These are phyloP conservation scores for Cinnamomum micranthum DNA, from an alignment of 164 flowering plant genomes.

Conservation along the genomic window DNA sequence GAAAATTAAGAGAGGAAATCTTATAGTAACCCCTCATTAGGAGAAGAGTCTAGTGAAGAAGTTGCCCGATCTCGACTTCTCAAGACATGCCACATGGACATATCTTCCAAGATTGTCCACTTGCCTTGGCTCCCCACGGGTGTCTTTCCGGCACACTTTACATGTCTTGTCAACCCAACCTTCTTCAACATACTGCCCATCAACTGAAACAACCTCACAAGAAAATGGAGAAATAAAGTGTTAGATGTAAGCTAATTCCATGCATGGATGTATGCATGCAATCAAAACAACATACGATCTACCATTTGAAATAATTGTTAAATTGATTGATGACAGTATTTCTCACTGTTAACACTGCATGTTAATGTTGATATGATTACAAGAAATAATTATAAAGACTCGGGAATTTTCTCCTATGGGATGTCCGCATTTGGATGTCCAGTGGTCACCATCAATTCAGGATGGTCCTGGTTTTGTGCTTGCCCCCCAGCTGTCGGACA, in stretches of 20 bases:
- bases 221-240: not conserved
- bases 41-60: constrained; percentile 81
- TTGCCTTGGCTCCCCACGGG: constrained; percentile 53
- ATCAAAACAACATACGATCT: no score
- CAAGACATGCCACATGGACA: constrained; percentile 70
- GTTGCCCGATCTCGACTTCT: constrained; percentile 67
- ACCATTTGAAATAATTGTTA: no score
- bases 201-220: constrained; percentile 41
- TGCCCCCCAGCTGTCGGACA: no score
- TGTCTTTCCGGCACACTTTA: constrained; percentile 89
- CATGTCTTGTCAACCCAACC: constrained; percentile 98
- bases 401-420: no score
- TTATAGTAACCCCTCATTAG: constrained; percentile 12
- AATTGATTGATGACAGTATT: no score
- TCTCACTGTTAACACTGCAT: no score
- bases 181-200: constrained; percentile 87
- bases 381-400: no score
- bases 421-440: no score
- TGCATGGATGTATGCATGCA: not conserved
- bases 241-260: not conserved
- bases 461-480: no score
- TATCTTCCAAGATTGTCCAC: constrained; percentile 64
- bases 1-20: not conserved
- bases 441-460: no score
- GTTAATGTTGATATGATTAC: no score